Percentiles rank a stretch among this genome's conserved stretches.
phyloP scores from a whole-genome alignment of 2,329 filamentous ascomycete species.

The Cladosporium sphaerospermum region DNA sequence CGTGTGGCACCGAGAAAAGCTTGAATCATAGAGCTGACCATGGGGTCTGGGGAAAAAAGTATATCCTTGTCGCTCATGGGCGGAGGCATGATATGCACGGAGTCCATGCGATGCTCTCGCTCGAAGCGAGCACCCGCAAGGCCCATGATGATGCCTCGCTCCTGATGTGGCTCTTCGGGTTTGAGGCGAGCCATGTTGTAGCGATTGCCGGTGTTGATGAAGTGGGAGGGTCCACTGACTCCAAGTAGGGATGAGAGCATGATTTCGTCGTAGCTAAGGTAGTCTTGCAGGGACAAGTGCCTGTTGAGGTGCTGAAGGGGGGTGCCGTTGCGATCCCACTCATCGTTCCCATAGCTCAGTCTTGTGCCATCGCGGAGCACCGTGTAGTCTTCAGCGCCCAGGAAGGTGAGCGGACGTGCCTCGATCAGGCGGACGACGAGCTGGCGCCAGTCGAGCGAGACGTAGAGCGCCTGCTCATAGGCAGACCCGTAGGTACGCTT shows the following conservation, averaged over 20 bases:
- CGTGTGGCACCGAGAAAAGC: conserved; percentile 18
- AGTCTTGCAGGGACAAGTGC: conserved; percentile 20
- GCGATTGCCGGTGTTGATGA: conserved; percentile 27
- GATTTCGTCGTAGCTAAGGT: conserved; percentile 31
- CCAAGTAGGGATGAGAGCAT: conserved; percentile 28
- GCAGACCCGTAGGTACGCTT: conserved; percentile 24
- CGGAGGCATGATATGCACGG: conserved; percentile 18
- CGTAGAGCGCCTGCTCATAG: conserved; percentile 26
- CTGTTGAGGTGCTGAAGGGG: conserved; percentile 17
- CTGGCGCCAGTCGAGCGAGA: conserved; percentile 17
- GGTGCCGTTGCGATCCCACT: conserved; percentile 28
- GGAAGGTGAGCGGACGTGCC: conserved; percentile 27
- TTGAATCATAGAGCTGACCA: conserved; percentile 17
- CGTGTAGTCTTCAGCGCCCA: conserved; percentile 22
- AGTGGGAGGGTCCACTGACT: conserved; percentile 24
- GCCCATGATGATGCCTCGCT: conserved; percentile 26
- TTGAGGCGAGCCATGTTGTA: conserved; percentile 17
- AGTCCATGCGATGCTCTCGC: conserved; percentile 26
- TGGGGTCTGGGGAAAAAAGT: conserved; percentile 15
- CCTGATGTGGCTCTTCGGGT: conserved; percentile 17
- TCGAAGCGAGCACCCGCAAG: conserved; percentile 30
- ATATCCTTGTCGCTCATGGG: conserved; percentile 1
- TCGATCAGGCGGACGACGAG: conserved; percentile 24
- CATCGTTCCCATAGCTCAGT: conserved; percentile 2
- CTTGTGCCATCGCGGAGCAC: conserved; percentile 22